Evolutionary conservation across 495 filamentous ascomycete genomes (phyloP).

Genomic region (Beverwykella pulmonaria): DNA sequence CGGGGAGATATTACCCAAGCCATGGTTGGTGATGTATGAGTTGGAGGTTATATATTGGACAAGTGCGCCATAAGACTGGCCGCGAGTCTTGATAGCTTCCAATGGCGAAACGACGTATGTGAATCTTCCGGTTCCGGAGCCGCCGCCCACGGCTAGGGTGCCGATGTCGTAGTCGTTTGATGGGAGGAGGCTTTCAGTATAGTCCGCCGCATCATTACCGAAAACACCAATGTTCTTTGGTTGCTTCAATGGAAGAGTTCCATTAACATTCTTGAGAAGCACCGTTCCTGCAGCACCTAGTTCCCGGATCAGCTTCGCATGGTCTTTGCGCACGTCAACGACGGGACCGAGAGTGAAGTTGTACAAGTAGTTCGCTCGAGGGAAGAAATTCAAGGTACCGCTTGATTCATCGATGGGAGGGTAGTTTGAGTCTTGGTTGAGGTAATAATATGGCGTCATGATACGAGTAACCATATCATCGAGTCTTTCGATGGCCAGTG

Average conservation of each 20-base stretch:
- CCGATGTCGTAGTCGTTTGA: conserved; percentile 54
- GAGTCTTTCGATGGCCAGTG: conserved; percentile 31
- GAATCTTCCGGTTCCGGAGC: conserved; percentile 59
- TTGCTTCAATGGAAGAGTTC: conserved; percentile 56
- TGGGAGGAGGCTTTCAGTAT: conserved; percentile 11
- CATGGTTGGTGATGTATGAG: conserved; percentile 37
- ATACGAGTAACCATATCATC: conserved; percentile 45
- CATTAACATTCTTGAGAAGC: conserved; percentile 63
- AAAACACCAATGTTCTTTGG: conserved; percentile 61
- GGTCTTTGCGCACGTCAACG: conserved; percentile 55
- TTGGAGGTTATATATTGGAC: conserved; percentile 49
- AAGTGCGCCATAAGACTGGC: conserved; percentile 24
- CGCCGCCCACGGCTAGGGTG: conserved; percentile 61
- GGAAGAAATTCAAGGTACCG: conserved; percentile 23
- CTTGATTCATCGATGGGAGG: conserved; percentile 32
- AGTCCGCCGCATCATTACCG: conserved; percentile 62
- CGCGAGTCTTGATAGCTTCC: conserved; percentile 55
- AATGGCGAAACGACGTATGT: conserved; percentile 59
- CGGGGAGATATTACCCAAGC: conserved; percentile 40
- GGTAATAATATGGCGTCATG: conserved; percentile 45
- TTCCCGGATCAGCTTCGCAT: conserved; percentile 56
- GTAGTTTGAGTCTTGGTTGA: conserved; percentile 38
- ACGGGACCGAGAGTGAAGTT: conserved; percentile 21
- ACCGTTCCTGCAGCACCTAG: conserved; percentile 62
- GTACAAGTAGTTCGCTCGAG: conserved; percentile 9